phyloP scores from a whole-genome alignment of 345 rosid species.

The rapeseed (Brassica napus) region Da-Ae NC_063436.1:6801501-6802000 shows the following conservation, averaged over 20 bases:
- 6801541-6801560: conserved; percentile 92
- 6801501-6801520: conserved; percentile 97
- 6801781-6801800: conserved; percentile 91
- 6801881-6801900: conserved; percentile 77
- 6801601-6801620: neutral
- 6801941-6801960: conserved; percentile 94
- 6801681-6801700: conserved; percentile 97
- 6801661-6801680: conserved; percentile 78
- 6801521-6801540: conserved; percentile 78
- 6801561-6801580: conserved; percentile 67
- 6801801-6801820: conserved; percentile 25
- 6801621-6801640: conserved; percentile 22
- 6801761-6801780: conserved; percentile 79
- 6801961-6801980: conserved; percentile 49
- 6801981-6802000: conserved; percentile 68
- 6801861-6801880: neutral
- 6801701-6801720: conserved; percentile 60
- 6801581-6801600: conserved; percentile 15
- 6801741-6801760: conserved; percentile 76
- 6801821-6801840: neutral
- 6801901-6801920: conserved; percentile 77
- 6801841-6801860: neutral
- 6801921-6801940: conserved; percentile 77
- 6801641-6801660: conserved; percentile 96
- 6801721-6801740: conserved; percentile 82